phyloP scores from a whole-genome alignment of 495 filamentous ascomycete genomes.

The Podospora appendiculata region DNA sequence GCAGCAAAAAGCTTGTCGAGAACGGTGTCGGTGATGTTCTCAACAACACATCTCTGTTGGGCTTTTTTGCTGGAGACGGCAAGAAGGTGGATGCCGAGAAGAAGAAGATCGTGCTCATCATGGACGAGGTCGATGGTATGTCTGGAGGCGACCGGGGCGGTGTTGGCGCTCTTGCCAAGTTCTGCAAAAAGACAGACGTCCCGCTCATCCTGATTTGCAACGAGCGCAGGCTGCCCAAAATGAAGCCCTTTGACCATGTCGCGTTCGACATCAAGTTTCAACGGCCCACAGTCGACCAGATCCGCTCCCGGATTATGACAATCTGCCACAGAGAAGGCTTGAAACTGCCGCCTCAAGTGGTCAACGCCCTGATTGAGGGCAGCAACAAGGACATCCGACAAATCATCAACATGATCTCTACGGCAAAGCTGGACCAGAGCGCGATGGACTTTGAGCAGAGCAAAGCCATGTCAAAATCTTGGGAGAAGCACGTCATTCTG shows the following conservation, averaged over 20 bases:
- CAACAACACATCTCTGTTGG: conserved; percentile 85
- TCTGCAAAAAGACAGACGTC: conserved; percentile 90
- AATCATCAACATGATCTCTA: conserved; percentile 97
- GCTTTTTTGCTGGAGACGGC: conserved; percentile 82
- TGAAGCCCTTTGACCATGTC: conserved; percentile 91
- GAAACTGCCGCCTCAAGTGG: conserved; percentile 76
- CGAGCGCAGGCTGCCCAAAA: conserved; percentile 84
- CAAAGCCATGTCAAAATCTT: conserved; percentile 90
- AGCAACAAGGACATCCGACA: conserved; percentile 93
- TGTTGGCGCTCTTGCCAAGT: conserved; percentile 85
- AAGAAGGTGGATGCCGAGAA: conserved; percentile 72
- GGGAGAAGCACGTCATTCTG: conserved; percentile 94
- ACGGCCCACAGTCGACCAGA: conserved; percentile 80
- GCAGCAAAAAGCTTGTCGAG: conserved; percentile 96
- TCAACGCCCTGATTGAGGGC: conserved; percentile 92
- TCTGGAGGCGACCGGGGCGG: conserved; percentile 93
- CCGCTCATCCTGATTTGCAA: conserved; percentile 98
- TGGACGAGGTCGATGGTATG: conserved; percentile 99
- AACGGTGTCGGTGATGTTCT: conserved; percentile 76
- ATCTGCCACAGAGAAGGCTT: conserved; percentile 89
- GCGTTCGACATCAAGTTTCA: conserved; percentile 80
- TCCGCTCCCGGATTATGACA: conserved; percentile 83
- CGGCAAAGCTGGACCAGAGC: conserved; percentile 76
- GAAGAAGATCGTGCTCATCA: conserved; percentile 90
- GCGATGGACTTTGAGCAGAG: conserved; percentile 73